phyloP scores from a whole-genome alignment of 371 early-diverging fungal species.

The Haplosporangium sp. region DNA sequence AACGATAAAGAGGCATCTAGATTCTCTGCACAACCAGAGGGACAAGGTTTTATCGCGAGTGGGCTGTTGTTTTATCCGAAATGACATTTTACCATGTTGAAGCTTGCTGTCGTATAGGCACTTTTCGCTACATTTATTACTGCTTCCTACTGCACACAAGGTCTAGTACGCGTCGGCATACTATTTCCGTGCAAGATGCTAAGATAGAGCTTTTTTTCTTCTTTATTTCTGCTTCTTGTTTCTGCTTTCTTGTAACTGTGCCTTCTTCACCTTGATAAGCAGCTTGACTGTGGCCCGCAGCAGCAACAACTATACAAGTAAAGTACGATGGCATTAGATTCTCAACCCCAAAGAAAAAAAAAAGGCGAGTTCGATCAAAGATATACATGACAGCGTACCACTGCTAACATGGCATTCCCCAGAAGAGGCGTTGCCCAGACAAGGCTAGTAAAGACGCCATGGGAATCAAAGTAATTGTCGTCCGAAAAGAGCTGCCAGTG shows the following conservation, averaged over 20 bases:
- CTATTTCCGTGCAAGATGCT: too few relatives aligned
- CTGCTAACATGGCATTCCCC: slow-evolving; percentile 25
- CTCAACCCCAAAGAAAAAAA: not conserved
- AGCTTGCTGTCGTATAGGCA: too few relatives aligned
- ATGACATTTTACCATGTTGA: too few relatives aligned
- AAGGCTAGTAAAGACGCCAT: slow-evolving; percentile 40
- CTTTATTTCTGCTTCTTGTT: slow-evolving; percentile 43
- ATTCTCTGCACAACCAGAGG: too few relatives aligned
- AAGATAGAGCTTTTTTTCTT: too few relatives aligned
- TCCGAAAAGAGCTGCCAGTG: slow-evolving; percentile 49
- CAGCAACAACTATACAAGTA: slow-evolving; percentile 22
- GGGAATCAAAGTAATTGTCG: slow-evolving; percentile 53
- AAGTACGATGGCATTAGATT: too few relatives aligned
- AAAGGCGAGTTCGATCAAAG: not conserved
- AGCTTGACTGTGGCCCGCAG: slow-evolving; percentile 20
- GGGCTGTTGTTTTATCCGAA: too few relatives aligned
- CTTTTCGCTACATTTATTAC: too few relatives aligned
- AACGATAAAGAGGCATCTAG: too few relatives aligned
- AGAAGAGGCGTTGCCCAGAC: slow-evolving; percentile 44
- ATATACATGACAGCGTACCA: slow-evolving; percentile 10
- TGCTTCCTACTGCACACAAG: too few relatives aligned
- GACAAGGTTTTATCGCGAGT: too few relatives aligned
- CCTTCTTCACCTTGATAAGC: slow-evolving; percentile 37
- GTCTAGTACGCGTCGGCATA: too few relatives aligned
- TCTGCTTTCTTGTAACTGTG: slow-evolving; percentile 23